These are phyloP conservation scores for Crotalaria pallida DNA, from an alignment of 306 rosid species.

Conservation along the genomic window DNA sequence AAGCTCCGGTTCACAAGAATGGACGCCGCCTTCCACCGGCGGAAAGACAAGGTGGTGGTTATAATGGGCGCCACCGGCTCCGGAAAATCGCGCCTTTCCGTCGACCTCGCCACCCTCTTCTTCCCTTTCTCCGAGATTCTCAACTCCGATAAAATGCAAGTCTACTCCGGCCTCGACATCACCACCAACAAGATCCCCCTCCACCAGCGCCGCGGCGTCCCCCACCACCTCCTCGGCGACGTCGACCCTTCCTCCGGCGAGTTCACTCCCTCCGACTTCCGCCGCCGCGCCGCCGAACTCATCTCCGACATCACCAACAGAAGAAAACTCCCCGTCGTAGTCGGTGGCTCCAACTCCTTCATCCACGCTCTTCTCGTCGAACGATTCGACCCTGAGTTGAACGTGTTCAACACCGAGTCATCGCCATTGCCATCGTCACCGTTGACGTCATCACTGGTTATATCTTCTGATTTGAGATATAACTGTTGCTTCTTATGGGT, in stretches of 20 bases:
- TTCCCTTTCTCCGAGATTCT: conserved; percentile 58
- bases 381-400: conserved; percentile 33
- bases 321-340: conserved; percentile 57
- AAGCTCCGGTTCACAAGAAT: conserved; percentile 35
- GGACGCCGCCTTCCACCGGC: conserved; percentile 34
- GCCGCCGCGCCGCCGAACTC: conserved; percentile 29
- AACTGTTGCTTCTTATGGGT: conserved; percentile 86
- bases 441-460: too few relatives aligned
- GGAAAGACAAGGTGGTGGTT: conserved; percentile 61
- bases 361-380: conserved; percentile 56
- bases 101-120: conserved; percentile 65
- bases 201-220: conserved; percentile 46
- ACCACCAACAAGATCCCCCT: conserved; percentile 83
- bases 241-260: conserved; percentile 42
- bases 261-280: conserved; percentile 50
- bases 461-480: conserved; percentile 54
- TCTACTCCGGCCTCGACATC: conserved; percentile 70
- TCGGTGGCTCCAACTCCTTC: conserved; percentile 89
- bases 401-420: conserved; percentile 34
- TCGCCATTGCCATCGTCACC: too few relatives aligned
- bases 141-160: conserved; percentile 89
- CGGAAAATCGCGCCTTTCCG: conserved; percentile 76
- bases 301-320: conserved; percentile 33
- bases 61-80: conserved; percentile 88
- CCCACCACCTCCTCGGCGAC: conserved; percentile 80